A percentile compares a stretch with the other conserved stretches of the same genome.
Conservation (phyloP, 352 stramenopile species). For the Phytophthora pisi region DNA sequence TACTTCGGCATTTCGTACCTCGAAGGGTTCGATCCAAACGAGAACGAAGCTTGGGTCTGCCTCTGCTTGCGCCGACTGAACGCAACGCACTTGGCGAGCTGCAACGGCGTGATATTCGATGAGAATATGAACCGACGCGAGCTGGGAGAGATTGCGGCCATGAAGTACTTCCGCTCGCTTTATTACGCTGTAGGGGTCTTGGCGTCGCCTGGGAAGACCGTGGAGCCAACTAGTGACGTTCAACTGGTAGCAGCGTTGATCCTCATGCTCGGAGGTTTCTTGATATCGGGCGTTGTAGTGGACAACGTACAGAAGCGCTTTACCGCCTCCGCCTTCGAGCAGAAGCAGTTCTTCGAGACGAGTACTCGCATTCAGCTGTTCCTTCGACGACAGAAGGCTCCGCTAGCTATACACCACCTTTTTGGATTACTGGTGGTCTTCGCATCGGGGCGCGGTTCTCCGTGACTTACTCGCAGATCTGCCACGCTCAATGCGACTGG, state of each 20-base stretch:
- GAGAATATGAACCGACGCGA: background rate
- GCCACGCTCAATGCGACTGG: slow-evolving; percentile 40
- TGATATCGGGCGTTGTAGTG: slow-evolving; percentile 20
- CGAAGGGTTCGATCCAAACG: background rate
- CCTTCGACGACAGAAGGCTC: slow-evolving; percentile 47
- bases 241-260: slow-evolving; percentile 39
- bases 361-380: slow-evolving; percentile 55
- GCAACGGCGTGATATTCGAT: background rate
- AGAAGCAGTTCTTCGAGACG: slow-evolving; percentile 54
- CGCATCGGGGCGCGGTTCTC: slow-evolving; percentile 50
- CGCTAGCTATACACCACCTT: slow-evolving; percentile 51
- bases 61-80: background rate
- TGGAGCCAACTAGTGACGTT: slow-evolving; percentile 40
- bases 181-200: slow-evolving; percentile 45
- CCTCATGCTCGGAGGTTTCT: slow-evolving; percentile 41
- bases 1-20: background rate
- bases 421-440: slow-evolving; percentile 66
- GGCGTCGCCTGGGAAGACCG: slow-evolving; percentile 40
- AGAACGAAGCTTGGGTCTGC: slow-evolving; percentile 3
- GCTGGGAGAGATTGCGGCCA: background rate
- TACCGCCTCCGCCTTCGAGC: slow-evolving; percentile 49
- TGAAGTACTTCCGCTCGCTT: slow-evolving; percentile 43
- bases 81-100: background rate
- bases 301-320: slow-evolving; percentile 58
- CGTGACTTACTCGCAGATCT: slow-evolving; percentile 49